Base-by-base conservation (phyloP, 192 early-diverging fungal species). In the Backusella macrospora region DNA sequence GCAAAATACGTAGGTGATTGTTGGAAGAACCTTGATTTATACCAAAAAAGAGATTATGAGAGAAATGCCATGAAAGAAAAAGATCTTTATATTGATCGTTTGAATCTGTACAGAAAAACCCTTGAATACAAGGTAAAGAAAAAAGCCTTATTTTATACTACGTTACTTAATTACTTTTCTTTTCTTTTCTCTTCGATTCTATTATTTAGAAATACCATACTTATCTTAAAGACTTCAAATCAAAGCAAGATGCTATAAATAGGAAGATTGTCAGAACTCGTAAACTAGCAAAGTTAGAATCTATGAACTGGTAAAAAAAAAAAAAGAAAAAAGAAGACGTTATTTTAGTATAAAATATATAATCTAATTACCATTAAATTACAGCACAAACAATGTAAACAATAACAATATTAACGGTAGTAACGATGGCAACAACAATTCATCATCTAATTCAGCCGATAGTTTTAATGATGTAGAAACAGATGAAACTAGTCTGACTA, bases 1-100 rank as follows among this genome's bases (percentile, higher is more conserved):
- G 81, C 81, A 29, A 83, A 83, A 26, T 65, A 78, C 5, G 81
- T 83, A 4, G 81, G 81, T 45, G 81, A 83, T 34, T 80, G 63
- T 34, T 83, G 79, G 81, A 83, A 83, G 65, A 72, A 65, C 15
- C 42, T 83, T 13, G 40, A 44, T 40, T 23, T 49, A 0, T 46
- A 52, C 5, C 69, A 75, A n/a, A 83, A 83, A 49, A 66, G 74
- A 49, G 42, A 38, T 0, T 75, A 78, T 45, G 81, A 83, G 37
- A 29, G 38, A 38, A 72, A 69, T 18, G 81, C 81, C 6, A 65
- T 75, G 21, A 38, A 48, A 10, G 79, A 49, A 6, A 83, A 83
- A 26, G 78, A 77, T 59, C 62, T 81, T 37, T 83, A 81, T 62
- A 48, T 62, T n/a, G 67, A 55, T 45, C 68, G 63, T 12, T 26